Conservation (phyloP, 2,329 filamentous ascomycete genomes). For the Trichoderma sp. region DNA sequence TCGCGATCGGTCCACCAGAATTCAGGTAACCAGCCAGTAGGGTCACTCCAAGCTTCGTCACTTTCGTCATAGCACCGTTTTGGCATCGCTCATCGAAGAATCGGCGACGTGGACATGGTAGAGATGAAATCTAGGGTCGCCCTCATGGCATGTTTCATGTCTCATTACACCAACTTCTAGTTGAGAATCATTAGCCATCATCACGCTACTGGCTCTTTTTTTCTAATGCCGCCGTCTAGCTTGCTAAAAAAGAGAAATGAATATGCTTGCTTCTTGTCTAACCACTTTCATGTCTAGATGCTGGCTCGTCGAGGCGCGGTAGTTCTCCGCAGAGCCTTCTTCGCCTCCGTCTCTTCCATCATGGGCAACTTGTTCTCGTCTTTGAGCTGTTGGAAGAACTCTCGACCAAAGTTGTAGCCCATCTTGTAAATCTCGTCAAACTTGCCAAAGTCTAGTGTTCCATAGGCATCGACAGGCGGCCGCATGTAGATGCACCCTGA, state of each 20-base stretch:
- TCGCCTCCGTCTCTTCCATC: constrained; percentile 72
- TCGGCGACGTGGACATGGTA: background rate
- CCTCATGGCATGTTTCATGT: background rate
- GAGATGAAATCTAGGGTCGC: background rate
- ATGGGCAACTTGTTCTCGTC: constrained; percentile 74
- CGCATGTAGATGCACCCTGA: constrained; percentile 95
- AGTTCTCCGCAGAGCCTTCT: constrained; percentile 73
- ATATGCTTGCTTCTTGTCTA: background rate
- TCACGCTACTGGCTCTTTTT: background rate
- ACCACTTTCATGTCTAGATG: constrained; percentile 52
- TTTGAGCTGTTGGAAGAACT: constrained; percentile 74
- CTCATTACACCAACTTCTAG: background rate
- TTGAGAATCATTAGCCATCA: background rate
- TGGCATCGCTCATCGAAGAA: background rate
- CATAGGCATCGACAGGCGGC: constrained; percentile 89
- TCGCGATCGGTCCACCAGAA: constrained; percentile 16
- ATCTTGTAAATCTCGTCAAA: constrained; percentile 96
- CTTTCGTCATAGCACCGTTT: constrained; percentile 13
- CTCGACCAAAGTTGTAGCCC: constrained; percentile 82
- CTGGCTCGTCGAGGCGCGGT: constrained; percentile 79
- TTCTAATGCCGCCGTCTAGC: background rate
- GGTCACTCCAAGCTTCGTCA: background rate
- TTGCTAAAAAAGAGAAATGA: background rate
- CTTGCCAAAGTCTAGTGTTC: constrained; percentile 93
- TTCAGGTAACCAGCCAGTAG: background rate